Evolutionary conservation across 352 stramenopile genomes (phyloP), one percentile per base, ranked within the genome.

Genomic region (Blastocystis sp.): DNA sequence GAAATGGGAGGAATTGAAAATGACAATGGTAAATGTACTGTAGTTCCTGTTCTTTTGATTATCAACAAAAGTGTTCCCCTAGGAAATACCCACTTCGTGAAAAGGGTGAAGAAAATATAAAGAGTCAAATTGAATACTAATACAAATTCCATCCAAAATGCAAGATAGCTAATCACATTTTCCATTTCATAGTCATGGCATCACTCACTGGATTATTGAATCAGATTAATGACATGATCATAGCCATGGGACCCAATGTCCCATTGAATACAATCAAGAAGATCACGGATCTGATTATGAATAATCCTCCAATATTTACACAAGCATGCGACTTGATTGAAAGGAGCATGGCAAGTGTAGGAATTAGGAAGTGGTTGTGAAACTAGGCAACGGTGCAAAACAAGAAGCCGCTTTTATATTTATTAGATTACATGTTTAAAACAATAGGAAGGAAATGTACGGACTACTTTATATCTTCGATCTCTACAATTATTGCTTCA

Each of bases 391-490:
- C 71, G 19, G 71, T 83, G 11, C 51, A 83, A 16, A 57, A 83
- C 24, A 63, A 66, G 51, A 57, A 59, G 29, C 46, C 71, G 0
- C 57, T 83, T 46, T 67, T 83, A 49, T 83, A 65, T 46, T 32
- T 83, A 14, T 37, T 83, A 16, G 71, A 83, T 43, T 83, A 83
- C n/a, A 32, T 83, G 51, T 83, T 83, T 32, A 66, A 66, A 19
- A 66, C 21, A 1, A 32, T 57, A 7, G 35, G n/a, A n/a, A 51
- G n/a, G 2, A 61, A 29, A 6, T 39, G 56, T 24, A 66, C 51
- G 6, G 58, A 83, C n/a, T 83, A 83, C 27, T 83, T 66, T 27
- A 9, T 29, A 42, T 24, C 24, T 19, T 29, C 51, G 56, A 51
- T 83, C n/a, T 32, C 71, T 21, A 51, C 29, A 14, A 83, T 83